Conservation (phyloP, 768 basidiomycete genomes). For the Coprinopsis sp. region DNA sequence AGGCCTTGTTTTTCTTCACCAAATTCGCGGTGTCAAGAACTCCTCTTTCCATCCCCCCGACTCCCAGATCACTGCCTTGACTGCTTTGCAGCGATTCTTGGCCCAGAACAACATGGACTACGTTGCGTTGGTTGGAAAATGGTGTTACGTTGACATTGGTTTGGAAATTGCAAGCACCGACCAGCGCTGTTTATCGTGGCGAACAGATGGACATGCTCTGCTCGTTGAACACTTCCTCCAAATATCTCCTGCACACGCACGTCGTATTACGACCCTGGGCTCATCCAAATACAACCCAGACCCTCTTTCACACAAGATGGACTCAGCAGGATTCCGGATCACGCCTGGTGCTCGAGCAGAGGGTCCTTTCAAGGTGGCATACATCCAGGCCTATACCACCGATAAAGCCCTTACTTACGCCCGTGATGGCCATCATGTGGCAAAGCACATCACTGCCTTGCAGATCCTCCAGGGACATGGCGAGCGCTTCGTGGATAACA, state of each 20-base stretch:
- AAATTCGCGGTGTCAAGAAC: slow-evolving; percentile 11
- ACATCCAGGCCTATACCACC: slow-evolving; percentile 16
- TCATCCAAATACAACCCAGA: slow-evolving; percentile 14
- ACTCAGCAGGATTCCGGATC: slow-evolving; percentile 13
- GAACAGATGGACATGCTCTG: not conserved
- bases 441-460: slow-evolving; percentile 1
- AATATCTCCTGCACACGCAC: not conserved
- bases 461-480: not conserved
- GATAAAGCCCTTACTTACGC: slow-evolving; percentile 15
- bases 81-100: slow-evolving; percentile 3
- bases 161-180: slow-evolving; percentile 13
- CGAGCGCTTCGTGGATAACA: not conserved
- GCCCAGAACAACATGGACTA: not conserved
- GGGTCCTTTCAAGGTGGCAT: slow-evolving; percentile 7
- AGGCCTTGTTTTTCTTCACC: slow-evolving; percentile 9
- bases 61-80: not conserved
- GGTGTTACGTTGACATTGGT: slow-evolving; percentile 20
- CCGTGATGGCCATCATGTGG: slow-evolving; percentile 8
- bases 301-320: slow-evolving; percentile 11
- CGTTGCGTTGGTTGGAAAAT: slow-evolving; percentile 17
- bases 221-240: not conserved
- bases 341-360: slow-evolving; percentile 3
- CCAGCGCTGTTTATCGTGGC: slow-evolving; percentile 17
- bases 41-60: not conserved
- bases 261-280: not conserved